Conservation (phyloP, 805 yeast species). For the Yamadazyma kitorensis region DNA sequence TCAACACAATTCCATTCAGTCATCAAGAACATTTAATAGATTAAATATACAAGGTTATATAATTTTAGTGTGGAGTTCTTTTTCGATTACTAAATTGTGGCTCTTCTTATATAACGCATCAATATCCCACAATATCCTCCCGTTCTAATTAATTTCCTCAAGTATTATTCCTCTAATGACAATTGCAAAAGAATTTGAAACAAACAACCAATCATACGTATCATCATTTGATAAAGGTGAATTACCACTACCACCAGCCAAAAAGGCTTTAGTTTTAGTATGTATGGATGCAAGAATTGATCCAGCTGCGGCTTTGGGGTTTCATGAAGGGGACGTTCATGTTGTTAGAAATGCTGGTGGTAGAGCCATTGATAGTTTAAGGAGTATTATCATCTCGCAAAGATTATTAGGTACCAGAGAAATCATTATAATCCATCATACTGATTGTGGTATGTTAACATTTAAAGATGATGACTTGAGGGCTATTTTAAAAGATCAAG, state of each 20-base stretch:
- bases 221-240: slow-evolving; percentile 25
- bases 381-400: slow-evolving; percentile 40
- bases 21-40: no score
- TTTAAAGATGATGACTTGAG: slow-evolving; percentile 32
- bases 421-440: slow-evolving; percentile 38
- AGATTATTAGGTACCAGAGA: slow-evolving; percentile 38
- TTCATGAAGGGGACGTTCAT: slow-evolving; percentile 42
- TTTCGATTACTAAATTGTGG: background rate
- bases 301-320: slow-evolving; percentile 34
- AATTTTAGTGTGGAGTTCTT: no score
- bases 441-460: slow-evolving; percentile 46
- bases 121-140: background rate
- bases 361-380: slow-evolving; percentile 36
- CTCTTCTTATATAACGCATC: background rate
- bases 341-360: slow-evolving; percentile 46
- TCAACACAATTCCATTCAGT: no score
- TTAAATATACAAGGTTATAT: no score
- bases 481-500: slow-evolving; percentile 27
- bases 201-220: slow-evolving; percentile 20
- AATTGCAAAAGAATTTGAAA: slow-evolving; percentile 22
- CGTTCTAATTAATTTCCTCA: background rate
- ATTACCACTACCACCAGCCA: slow-evolving; percentile 37
- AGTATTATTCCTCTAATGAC: slow-evolving; percentile 14
- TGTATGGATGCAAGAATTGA: slow-evolving; percentile 44
- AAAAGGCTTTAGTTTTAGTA: slow-evolving; percentile 31